Base-by-base conservation (phyloP, 257 asterid species). In the Paulownia fortunei region DNA sequence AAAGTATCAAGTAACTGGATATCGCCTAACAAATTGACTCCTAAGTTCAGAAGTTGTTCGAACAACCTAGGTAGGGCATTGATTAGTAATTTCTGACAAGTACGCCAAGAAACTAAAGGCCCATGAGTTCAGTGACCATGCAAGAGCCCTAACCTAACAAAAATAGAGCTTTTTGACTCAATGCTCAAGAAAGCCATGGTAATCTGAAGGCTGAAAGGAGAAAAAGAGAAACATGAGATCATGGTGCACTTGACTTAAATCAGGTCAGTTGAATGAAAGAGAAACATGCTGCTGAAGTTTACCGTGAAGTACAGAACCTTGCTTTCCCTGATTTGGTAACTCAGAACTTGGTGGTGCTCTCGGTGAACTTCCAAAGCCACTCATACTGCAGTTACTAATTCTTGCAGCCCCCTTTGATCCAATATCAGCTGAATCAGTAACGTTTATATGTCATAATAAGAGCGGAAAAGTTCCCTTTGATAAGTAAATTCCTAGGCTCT, bases 391-490 rank as follows among this genome's bases (percentile, higher is more conserved):
- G 87, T 87, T 82, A 55, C 86, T 81, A 83, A 77, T 74, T 69
- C 80, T 61, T 67, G 86, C 82, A 62, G 84, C 86, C 76, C 87
- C 92, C 81, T 88, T 88, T 80, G 94, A 84, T 88, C 89, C 94
- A 85, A 82, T 80, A 82, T 91, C 95, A 87, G 88, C 92, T 91
- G 97, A 91, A 91, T 86, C 86, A 84, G 88, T 75, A 87, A 84
- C 15, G 68, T 66, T 80, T 66, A 61, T 56, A 77, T 61, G 87
- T 81, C 87, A 86, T 80, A 79, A 76, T 71, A 85, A 79, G 88
- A 68, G 88, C 13, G 19, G 76, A 75, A 82, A 80, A 69, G 26
- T 60, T 69, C 61, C 69, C 76, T 76, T 71, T 54, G 19, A 41
- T 12, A 73, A 34, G 55, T 39, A 80, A 44, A 61, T 42, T 36